Evolutionary conservation across 441 rosid genomes (phyloP).

Genomic region (Kokia cookei): DNA sequence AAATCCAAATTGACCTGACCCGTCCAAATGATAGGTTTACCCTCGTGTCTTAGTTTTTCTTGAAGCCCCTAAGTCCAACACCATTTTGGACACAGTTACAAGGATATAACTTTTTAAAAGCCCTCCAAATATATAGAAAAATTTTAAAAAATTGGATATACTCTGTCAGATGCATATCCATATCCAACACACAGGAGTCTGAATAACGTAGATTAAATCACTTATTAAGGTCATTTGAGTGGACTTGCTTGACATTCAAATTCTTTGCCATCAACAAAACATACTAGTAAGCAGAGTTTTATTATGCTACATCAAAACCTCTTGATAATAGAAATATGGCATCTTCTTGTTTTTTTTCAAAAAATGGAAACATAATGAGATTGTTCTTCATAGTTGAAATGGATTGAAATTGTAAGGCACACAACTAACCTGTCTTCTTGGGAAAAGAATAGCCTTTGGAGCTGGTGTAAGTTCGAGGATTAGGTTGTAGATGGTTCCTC

Average conservation of each 20-base stretch:
- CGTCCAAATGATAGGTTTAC: no score
- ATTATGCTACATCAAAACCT: neutral
- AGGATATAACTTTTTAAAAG: neutral
- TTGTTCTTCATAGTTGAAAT: neutral
- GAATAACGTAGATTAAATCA: neutral
- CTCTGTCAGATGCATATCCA: neutral
- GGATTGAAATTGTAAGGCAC: neutral
- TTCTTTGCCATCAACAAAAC: neutral
- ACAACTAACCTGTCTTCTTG: conserved; percentile 70
- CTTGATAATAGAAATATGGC: neutral
- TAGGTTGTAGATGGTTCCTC: conserved; percentile 85
- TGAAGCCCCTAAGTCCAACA: neutral
- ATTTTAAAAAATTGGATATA: neutral
- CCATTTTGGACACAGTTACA: neutral
- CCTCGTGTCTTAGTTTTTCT: no score
- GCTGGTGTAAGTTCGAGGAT: conserved; percentile 79
- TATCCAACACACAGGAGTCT: neutral
- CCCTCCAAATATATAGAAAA: neutral
- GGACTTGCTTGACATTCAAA: neutral
- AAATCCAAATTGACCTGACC: no score
- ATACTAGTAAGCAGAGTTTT: neutral
- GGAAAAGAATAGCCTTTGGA: conserved; percentile 64
- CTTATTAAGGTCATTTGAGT: neutral
- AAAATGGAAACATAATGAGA: neutral
- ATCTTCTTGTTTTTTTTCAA: neutral